Evolutionary conservation across 176 grass and related monocot genomes (phyloP).

Genomic region (Triticum aestivum): DNA sequence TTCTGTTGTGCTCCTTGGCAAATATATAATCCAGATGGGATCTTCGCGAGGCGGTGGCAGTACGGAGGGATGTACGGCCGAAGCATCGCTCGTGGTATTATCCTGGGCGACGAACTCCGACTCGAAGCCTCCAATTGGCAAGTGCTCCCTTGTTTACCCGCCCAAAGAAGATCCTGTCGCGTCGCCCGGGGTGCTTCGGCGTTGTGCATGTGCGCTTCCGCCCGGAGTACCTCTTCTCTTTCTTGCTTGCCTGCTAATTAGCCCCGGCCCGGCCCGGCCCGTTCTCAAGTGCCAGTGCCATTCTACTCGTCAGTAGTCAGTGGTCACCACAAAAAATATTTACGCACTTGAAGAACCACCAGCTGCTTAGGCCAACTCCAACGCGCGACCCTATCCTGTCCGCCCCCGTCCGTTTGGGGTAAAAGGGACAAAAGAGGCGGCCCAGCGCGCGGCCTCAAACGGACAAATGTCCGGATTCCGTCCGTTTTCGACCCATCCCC

Average conservation of each 20-base stretch:
- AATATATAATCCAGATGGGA: neutral
- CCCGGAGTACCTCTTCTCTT: neutral
- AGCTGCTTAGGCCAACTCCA: neutral
- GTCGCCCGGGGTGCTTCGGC: too few relatives aligned
- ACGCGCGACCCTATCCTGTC: too few relatives aligned
- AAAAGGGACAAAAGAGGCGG: too few relatives aligned
- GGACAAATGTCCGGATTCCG: too few relatives aligned
- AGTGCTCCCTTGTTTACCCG: constrained; percentile 1
- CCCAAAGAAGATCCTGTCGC: constrained; percentile 2
- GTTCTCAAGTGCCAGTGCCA: neutral
- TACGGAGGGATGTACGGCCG: neutral
- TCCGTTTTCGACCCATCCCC: too few relatives aligned
- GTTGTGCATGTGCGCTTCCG: neutral
- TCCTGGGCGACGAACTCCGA: neutral
- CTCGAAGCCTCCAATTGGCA: neutral
- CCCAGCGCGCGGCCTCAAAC: too few relatives aligned
- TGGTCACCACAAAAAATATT: neutral
- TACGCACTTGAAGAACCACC: neutral
- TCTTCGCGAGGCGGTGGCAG: neutral
- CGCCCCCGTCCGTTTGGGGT: too few relatives aligned
- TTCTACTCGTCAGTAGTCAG: too few relatives aligned
- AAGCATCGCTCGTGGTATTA: neutral
- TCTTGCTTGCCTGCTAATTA: neutral
- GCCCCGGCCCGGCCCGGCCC: neutral
- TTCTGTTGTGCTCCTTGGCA: neutral